Evolutionary conservation across 2,329 filamentous ascomycete genomes (phyloP), one percentile per base, ranked within the genome.

Genomic region (Westerdykella sp.): DNA sequence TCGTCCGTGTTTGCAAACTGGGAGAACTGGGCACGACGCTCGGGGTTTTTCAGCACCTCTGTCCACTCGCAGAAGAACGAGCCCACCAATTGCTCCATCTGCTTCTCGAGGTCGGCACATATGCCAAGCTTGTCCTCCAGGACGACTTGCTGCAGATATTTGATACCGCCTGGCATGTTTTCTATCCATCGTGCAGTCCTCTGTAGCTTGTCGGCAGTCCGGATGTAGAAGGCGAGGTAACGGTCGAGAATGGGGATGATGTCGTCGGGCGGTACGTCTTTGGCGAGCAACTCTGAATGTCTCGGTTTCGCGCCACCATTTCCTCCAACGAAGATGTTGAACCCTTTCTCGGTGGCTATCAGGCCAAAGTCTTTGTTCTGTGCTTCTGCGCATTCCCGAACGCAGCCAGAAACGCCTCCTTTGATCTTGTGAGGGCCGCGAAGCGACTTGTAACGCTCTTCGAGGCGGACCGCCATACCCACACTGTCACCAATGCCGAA

Each of bases 281-380:
- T 90, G 46, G 87, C 87, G 1, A 95, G 77, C 2, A 95, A 75
- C 56, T 94, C 87, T 1, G 84, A 81, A 62, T 95, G 89, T 31
- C 79, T 75, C 4, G 89, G 89, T 54, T 87, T 91, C 13, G 87
- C 87, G 46, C 90, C 89, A 41, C 89, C 89, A 61, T 95, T 95
- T 38, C 89, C 89, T 28, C 78, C 89, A 1, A 95, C 87, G 55
- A 89, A 95, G 65, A 95, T 83, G 68, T 95, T 95, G 78, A 87
- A 95, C 23, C 89, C 89, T 57, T 93, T 95, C 48, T 95, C 88
- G 0, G 87, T 94, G 12, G 89, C 88, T 45, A 95, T 95, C 39
- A 95, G 79, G 16, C 89, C 89, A 55, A 95, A 95, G 60, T 95
- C 89, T 68, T 95, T 95, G 67, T 84, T 91, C 60, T 94, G 89